Evolutionary conservation across 257 asterid genomes (phyloP).

Genomic region (Linderniella brevidens): DNA sequence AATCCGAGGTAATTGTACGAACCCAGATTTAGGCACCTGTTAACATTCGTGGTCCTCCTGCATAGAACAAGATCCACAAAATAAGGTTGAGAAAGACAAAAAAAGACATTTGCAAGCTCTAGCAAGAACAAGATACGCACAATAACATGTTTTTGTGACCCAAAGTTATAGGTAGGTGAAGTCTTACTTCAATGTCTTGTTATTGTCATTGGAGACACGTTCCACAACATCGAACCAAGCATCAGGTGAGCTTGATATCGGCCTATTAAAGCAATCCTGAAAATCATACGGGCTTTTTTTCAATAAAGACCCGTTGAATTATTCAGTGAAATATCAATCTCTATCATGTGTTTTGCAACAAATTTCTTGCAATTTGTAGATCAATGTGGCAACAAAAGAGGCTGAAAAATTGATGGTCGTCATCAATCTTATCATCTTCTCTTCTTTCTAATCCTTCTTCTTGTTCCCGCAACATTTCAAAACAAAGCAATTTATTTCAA

Average conservation of each 20-base stretch:
- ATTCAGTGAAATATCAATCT: too few species aligned
- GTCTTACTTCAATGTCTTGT: constrained; percentile 71
- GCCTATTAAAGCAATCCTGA: constrained; percentile 95
- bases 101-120: too few species aligned
- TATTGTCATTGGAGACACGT: constrained; percentile 80
- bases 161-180: background rate
- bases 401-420: too few species aligned
- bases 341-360: too few species aligned
- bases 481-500: too few species aligned
- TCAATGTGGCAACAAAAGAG: too few species aligned
- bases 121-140: background rate
- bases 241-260: constrained; percentile 97
- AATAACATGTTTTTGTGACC: background rate
- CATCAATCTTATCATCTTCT: too few species aligned
- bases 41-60: constrained; percentile 59
- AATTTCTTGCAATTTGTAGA: too few species aligned
- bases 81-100: too few species aligned
- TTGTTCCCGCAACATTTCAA: too few species aligned
- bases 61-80: background rate
- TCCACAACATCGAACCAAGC: constrained; percentile 99
- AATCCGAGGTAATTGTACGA: constrained; percentile 96
- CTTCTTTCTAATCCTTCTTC: too few species aligned
- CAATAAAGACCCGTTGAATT: background rate
- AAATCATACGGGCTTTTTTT: constrained; percentile 1
- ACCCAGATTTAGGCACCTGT: constrained; percentile 86